Base-by-base conservation (phyloP, 345 rosid species). In the Cardamine occulta region DNA sequence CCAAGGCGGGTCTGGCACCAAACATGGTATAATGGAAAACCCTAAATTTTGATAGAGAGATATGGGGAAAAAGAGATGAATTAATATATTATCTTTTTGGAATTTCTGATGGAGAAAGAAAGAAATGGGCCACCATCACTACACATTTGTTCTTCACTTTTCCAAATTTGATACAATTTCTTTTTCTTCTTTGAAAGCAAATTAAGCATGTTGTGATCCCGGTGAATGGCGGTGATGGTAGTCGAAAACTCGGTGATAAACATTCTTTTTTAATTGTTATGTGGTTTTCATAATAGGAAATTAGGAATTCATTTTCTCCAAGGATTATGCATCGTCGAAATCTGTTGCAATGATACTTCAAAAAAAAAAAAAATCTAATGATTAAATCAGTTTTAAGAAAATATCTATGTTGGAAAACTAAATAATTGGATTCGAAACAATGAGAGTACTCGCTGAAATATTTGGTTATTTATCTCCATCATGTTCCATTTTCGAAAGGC, bases 81-180 rank as follows among this genome's bases (percentile, higher is more conserved):
- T 63, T 54, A 73, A 42, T 40, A 63, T 40, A 55, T 66, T 44
- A 56, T 23, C 40, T 18, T 56, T 6, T 65, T 23, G 58, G 66
- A 65, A 66, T 74, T 56, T 47, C n/a, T 62, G 70, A 73, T 39
- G 54, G 52, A 39, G 72, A 74, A 65, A 64, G 66, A 66, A 32
- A 32, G 72, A 56, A 65, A 74, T 74, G 73, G 73, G 51, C 60
- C 67, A 74, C 66, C 58, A 66, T 56, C 57, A 66, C 49, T 21
- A 23, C 19, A 66, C 26, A 15, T 44, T 56, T 55, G 65, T 45
- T 65, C 47, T 66, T 65, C 49, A 15, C 52, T 74, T 74, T 74
- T 66, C 52, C 52, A 74, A 56, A 13, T 48, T 58, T 47, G 40
- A 47, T 35, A 48, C 47, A 21, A 5, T 6, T 64, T 14, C 1